These are phyloP conservation scores for Kodamaea kaohsiungensis DNA, from an alignment of 805 yeast genomes.

Conservation along the genomic window DNA sequence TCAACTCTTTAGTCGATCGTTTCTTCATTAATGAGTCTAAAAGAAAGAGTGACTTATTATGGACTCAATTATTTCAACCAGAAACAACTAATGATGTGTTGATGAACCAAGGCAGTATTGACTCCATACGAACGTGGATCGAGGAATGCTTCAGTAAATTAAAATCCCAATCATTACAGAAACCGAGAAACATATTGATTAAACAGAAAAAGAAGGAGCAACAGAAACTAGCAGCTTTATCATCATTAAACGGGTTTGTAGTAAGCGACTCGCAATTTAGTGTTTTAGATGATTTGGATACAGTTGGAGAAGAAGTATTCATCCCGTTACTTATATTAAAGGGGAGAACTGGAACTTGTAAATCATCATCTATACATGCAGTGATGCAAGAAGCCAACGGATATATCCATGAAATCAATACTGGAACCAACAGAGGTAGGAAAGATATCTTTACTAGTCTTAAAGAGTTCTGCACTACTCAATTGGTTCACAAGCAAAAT, in stretches of 20 bases:
- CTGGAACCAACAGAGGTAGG: constrained; percentile 70
- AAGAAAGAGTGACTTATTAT: constrained; percentile 15
- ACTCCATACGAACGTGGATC: constrained; percentile 41
- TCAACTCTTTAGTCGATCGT: constrained; percentile 13
- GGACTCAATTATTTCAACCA: constrained; percentile 51
- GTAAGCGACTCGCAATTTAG: constrained; percentile 33
- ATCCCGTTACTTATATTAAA: constrained; percentile 64
- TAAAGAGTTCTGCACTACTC: constrained; percentile 82
- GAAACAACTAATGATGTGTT: constrained; percentile 32
- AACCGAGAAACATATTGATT: constrained; percentile 32
- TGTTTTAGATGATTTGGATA: constrained; percentile 20
- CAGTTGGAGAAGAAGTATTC: constrained; percentile 39
- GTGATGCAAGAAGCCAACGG: constrained; percentile 62
- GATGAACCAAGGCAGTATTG: constrained; percentile 23
- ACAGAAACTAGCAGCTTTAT: constrained; percentile 12
- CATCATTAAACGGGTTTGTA: constrained; percentile 38
- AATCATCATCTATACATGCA: constrained; percentile 71
- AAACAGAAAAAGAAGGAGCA: constrained; percentile 24
- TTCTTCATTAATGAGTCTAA: neutral
- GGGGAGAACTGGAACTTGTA: constrained; percentile 79
- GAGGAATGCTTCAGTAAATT: constrained; percentile 36
- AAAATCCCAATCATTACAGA: constrained; percentile 29
- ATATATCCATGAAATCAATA: constrained; percentile 78
- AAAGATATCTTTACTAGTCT: constrained; percentile 66
- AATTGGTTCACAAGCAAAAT: constrained; percentile 59